phyloP scores from a whole-genome alignment of 1,284 basidiomycete species.

The Microbotryomycetes sp. region DNA sequence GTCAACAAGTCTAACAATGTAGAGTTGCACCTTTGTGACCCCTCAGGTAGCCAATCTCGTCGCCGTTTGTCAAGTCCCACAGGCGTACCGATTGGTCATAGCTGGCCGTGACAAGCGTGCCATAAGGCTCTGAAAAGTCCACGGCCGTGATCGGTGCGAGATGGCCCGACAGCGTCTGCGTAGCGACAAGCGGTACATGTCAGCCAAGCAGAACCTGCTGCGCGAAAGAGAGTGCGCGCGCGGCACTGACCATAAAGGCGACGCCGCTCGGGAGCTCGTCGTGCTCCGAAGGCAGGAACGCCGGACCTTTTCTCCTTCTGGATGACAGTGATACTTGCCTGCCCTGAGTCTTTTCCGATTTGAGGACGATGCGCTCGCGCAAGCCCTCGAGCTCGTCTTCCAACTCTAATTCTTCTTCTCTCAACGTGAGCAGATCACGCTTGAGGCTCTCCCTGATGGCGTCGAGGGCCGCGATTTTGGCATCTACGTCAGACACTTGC shows the following conservation, averaged over 20 bases:
- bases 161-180: slow-evolving; percentile 71
- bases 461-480: slow-evolving; percentile 80
- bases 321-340: slow-evolving; percentile 45
- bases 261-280: slow-evolving; percentile 88
- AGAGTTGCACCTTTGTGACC: slow-evolving; percentile 69
- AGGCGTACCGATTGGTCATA: slow-evolving; percentile 57
- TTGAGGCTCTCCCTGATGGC: slow-evolving; percentile 72
- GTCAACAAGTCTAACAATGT: neutral
- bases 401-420: slow-evolving; percentile 91
- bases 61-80: slow-evolving; percentile 72
- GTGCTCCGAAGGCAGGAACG: slow-evolving; percentile 94
- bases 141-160: slow-evolving; percentile 74
- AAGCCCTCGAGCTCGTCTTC: slow-evolving; percentile 90
- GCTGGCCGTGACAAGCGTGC: slow-evolving; percentile 72
- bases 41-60: slow-evolving; percentile 65
- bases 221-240: neutral
- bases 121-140: slow-evolving; percentile 96
- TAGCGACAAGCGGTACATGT: too few relatives aligned
- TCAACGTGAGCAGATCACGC: slow-evolving; percentile 71
- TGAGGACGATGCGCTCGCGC: slow-evolving; percentile 52
- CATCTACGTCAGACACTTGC: slow-evolving; percentile 78
- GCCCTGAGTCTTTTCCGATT: slow-evolving; percentile 46
- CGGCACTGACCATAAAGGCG: slow-evolving; percentile 78
- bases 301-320: slow-evolving; percentile 74
- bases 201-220: neutral